Evolutionary conservation across 345 rosid genomes (phyloP).

Genomic region (Euclidium syriacum): DNA sequence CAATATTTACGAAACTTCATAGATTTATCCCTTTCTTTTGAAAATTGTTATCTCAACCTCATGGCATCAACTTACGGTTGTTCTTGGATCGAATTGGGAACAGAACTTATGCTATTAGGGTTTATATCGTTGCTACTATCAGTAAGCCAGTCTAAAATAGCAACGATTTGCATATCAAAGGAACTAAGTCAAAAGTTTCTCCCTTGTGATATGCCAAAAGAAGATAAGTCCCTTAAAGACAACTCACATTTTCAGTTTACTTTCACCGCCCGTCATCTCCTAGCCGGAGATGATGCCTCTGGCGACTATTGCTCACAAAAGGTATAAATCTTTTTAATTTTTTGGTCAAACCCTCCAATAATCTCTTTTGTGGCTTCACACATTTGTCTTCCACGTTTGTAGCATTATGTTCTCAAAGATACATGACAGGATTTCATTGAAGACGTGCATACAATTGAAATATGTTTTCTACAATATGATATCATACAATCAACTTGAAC

Average conservation of each 20-base stretch:
- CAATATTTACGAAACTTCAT: background rate
- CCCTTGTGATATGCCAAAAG: conserved; percentile 45
- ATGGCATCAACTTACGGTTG: background rate
- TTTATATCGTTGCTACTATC: conserved; percentile 74
- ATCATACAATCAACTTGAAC: background rate
- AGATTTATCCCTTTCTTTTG: background rate
- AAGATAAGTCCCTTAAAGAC: conserved; percentile 7
- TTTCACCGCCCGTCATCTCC: conserved; percentile 54
- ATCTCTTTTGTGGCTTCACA: background rate
- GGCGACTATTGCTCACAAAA: conserved; percentile 28
- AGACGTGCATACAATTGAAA: conserved; percentile 11
- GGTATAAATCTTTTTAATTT: conserved; percentile 18
- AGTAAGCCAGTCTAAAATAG: conserved; percentile 48
- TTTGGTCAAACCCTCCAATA: background rate
- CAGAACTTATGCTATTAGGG: conserved; percentile 92
- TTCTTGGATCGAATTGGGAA: background rate
- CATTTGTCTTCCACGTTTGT: background rate
- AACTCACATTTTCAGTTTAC: conserved; percentile 38
- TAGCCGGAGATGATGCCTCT: conserved; percentile 33
- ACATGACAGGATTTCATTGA: background rate
- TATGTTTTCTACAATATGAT: background rate
- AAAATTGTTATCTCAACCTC: background rate
- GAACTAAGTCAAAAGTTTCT: conserved; percentile 42
- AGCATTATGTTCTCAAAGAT: background rate
- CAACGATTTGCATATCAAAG: conserved; percentile 47